phyloP scores from a whole-genome alignment of 2,329 filamentous ascomycete genomes.

The Exophiala xenobiotica region DNA sequence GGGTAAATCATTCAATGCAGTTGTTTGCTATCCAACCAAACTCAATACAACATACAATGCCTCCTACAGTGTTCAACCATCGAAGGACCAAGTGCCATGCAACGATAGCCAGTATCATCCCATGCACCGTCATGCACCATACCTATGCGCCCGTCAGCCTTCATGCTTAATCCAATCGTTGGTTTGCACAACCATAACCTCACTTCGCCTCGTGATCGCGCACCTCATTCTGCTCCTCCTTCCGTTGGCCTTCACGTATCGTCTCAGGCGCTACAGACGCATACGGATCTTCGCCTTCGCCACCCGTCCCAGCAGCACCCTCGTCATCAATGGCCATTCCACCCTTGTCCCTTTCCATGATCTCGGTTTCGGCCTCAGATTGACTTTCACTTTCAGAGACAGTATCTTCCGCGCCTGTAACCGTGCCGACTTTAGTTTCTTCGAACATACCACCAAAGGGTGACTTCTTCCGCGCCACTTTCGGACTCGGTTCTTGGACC shows the following conservation, averaged over 20 bases:
- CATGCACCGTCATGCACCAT: too few relatives aligned
- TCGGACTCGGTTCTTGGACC: conserved; percentile 25
- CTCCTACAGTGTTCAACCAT: too few relatives aligned
- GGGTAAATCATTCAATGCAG: too few relatives aligned
- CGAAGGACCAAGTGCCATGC: too few relatives aligned
- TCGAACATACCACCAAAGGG: conserved; percentile 17
- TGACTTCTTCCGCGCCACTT: conserved; percentile 22
- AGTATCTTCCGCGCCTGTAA: conserved; percentile 17
- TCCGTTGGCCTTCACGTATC: conserved; percentile 18
- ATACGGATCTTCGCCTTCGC: conserved; percentile 26
- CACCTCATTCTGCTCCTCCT: conserved; percentile 13
- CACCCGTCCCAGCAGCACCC: too few relatives aligned
- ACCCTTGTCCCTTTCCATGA: conserved; percentile 21
- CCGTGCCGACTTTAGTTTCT: conserved; percentile 3
- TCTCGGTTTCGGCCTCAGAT: conserved; percentile 29
- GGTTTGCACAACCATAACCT: not conserved
- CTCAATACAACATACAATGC: too few relatives aligned
- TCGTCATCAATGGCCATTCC: not conserved
- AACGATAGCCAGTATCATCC: too few relatives aligned
- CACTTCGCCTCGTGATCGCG: conserved; percentile 17
- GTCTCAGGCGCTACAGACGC: conserved; percentile 25
- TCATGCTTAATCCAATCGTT: not conserved
- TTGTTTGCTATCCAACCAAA: too few relatives aligned
- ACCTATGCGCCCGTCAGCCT: too few relatives aligned
- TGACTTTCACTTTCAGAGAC: conserved; percentile 9